Evolutionary conservation across 495 filamentous ascomycete species (phyloP), one percentile per base, ranked within the genome.

Genomic region (Clohesyomyces aquaticus): DNA sequence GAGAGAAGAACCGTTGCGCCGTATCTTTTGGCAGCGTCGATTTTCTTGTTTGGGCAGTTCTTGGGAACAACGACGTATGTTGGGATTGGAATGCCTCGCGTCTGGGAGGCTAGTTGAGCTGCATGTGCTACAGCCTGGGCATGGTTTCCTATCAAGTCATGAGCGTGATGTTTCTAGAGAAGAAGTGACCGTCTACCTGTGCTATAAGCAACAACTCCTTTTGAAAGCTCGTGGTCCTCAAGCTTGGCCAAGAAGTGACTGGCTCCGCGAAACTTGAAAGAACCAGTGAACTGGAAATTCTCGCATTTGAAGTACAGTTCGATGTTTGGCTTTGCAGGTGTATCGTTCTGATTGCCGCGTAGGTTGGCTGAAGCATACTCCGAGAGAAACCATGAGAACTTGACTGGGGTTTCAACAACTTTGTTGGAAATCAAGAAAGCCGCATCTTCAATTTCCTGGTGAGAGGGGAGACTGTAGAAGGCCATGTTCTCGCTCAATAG

Each of bases 221-320:
- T 48, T 23, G 11, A 4, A 6, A 59, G 41, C 21, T 59, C 41
- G 45, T 59, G 18, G 43, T 59, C 45, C 3, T 29, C 25, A 22
- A 59, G 55, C 2, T 28, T 21, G 12, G 55, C 9, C 1, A 59
- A 8, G 42, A 59, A 59, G 55, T 59, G 55, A 19, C 4, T 59
- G 11, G 55, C 55, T 19, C 55, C 43, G n/a, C 55, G 38, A 38
- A 59, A 28, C 23, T 59, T 59, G 41, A 59, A 59, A 1, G 55
- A 59, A 11, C 55, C 55, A 4, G 41, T 49, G 3, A 18, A 38
- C 43, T 59, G 55, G 12, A 59, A 32, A 42, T 59, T 59, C 28
- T 59, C 55, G 41, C 55, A 59, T 22, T 59, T 59, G 41, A 59
- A 59, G 41, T 46, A 59, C 6, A 59, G 38, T 29, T 59, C 41